Conservation (phyloP, 164 flowering plant genomes). For the Dillenia turbinata region DNA sequence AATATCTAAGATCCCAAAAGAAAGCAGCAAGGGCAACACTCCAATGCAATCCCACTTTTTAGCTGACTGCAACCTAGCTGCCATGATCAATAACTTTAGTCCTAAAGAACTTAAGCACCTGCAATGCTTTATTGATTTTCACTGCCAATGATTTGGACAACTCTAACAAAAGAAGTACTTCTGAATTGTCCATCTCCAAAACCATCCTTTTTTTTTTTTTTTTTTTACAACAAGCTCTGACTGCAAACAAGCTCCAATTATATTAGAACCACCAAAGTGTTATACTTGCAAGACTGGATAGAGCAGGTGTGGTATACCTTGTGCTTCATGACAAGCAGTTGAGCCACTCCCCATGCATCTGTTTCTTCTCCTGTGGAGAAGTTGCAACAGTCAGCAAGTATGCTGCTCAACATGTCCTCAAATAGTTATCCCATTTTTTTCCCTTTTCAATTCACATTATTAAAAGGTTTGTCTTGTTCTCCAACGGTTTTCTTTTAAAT, state of each 20-base stretch:
- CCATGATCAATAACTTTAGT: neutral
- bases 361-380: neutral
- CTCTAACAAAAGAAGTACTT: no score
- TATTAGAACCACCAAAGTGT: neutral
- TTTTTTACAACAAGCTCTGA: neutral
- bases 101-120: neutral
- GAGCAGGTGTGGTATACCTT: neutral
- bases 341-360: neutral
- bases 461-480: no score
- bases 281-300: neutral
- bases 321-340: neutral
- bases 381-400: neutral
- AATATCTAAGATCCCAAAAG: no score
- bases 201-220: neutral
- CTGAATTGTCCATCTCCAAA: neutral
- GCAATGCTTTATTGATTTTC: neutral
- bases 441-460: no score
- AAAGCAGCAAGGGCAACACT: no score
- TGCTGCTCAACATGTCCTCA: no score
- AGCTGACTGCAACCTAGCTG: slow-evolving; percentile 1
- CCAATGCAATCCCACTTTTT: neutral
- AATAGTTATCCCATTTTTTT: no score
- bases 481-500: no score
- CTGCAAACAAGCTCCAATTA: neutral
- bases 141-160: neutral